Base-by-base conservation (phyloP, 169 alveolate genomes). In the Eimeria nieschulzi region DNA sequence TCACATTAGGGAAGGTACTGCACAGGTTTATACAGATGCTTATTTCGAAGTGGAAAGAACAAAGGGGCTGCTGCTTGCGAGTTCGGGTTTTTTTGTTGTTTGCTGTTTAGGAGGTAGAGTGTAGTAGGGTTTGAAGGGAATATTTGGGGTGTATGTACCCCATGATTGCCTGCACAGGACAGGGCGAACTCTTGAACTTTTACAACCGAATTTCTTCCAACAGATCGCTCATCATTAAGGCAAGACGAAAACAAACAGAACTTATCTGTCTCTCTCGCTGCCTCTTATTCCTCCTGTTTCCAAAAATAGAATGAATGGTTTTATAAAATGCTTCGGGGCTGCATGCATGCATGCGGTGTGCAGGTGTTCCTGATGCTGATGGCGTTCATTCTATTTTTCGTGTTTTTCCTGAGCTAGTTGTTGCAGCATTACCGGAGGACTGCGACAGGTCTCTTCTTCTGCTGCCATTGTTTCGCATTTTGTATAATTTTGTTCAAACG, bases 191-290 rank as follows among this genome's bases (percentile, higher is more conserved):
- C 56, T 39, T 94, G 73, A 87, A 92, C 46, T 94, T 91, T 64
- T 91, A 78, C 70, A 53, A 91, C 83, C 75, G 94, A 19, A 84
- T 92, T 39, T 87, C 91, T 10, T 94, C 96, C 59, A 94, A 94
- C 64, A 56, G 96, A 59, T 70, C 94, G 46, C 92, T 94, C 59
- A 94, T 94, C 56, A 33, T 94, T 9, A 94, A 87, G 79, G 92
- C 73, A 33, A 71, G 85, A 15, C 73, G 66, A 12, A 12, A 56
- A 1, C 66, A 12, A 2, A 17, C 66, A 12, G 15, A 13, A 9
- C 64, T 55, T 55, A 13, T 9, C 64, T 55, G 64, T 12, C 66
- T 56, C 10, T 0, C 66, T 56, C 10, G 66, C 66, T 56, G 15
- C 21, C 66, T 2, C n/a, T 56, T 56, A 12, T 1, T 56, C 10